Conservation (phyloP, 2,329 filamentous ascomycete genomes). For the Diaporthe australafricana region DNA sequence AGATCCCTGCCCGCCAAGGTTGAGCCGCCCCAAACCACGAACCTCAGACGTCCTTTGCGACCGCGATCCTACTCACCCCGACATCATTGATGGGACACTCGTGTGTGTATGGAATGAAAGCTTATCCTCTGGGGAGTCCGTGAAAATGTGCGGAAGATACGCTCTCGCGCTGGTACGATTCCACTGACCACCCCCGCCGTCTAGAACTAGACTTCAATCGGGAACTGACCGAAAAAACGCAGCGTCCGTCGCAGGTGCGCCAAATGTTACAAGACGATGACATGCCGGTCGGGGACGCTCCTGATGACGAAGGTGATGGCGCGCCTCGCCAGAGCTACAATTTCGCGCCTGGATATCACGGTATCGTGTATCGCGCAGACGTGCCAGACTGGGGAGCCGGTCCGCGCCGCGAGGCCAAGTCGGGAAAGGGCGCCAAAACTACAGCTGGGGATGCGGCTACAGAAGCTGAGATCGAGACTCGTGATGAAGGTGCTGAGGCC, state of each 20-base stretch:
- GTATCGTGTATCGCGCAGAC: constrained; percentile 86
- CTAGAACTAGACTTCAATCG: background rate
- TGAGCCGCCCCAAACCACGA: background rate
- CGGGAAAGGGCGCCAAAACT: constrained; percentile 39
- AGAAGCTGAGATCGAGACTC: constrained; percentile 3
- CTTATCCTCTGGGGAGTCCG: background rate
- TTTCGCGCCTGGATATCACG: constrained; percentile 88
- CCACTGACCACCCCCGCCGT: background rate
- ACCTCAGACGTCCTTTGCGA: background rate
- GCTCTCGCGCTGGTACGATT: constrained; percentile 50
- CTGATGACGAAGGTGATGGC: constrained; percentile 73
- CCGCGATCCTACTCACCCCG: background rate
- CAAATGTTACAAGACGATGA: constrained; percentile 78
- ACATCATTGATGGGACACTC: background rate
- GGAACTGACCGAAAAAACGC: constrained; percentile 12
- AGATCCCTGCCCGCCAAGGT: constrained; percentile 14
- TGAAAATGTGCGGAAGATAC: constrained; percentile 51
- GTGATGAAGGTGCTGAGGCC: background rate
- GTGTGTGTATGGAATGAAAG: background rate
- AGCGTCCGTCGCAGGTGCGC: constrained; percentile 84
- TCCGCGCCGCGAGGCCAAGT: constrained; percentile 44
- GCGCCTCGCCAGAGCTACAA: constrained; percentile 84
- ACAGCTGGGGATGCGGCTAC: constrained; percentile 27
- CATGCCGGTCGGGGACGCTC: constrained; percentile 78
- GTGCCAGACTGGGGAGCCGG: constrained; percentile 71